Base-by-base conservation (phyloP, 225 moss, liverwort and hornwort genomes). In the Antitrichia curtipendula region DNA sequence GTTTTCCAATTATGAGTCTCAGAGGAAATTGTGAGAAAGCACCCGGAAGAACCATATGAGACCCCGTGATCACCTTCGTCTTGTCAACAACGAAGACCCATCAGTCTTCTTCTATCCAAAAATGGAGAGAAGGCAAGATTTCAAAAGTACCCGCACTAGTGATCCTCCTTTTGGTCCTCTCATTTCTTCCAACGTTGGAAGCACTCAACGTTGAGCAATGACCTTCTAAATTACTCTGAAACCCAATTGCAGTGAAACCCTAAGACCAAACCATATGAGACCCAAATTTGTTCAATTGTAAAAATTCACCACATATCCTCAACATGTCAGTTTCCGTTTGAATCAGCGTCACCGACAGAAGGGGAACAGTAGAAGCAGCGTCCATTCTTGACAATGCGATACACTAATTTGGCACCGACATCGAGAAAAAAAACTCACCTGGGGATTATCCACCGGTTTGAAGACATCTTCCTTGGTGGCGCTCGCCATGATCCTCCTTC, bases 391-490 rank as follows among this genome's bases (percentile, higher is more conserved):
- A 80, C 43, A 80, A 61, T 52, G 38, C 18, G 27, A 20, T 28
- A 38, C 53, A 28, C 32, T 50, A 34, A 71, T 58, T 71, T 32
- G 71, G 19, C 49, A 82, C 31, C 47, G 21, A 61, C 16, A 45
- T 41, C 66, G 47, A 53, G 43, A 75, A 75, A 50, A 71, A 29
- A 12, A 52, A 80, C 90, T 59, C 79, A 93, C 93, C 89, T 84
- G 32, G 58, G 89, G 75, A 49, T 38, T 79, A 27, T 85, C 85
- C 29, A 68, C 24, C 4, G 91, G 83, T 84, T 91, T 93, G 83
- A 91, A 93, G 43, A 91, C 83, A 40, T 89, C 89, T 62, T 91
- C 93, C 83, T 87, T 87, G 36, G 15, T 53, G 45, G 80, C 89
- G 85, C 79, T 88, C 83, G 91, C 90, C 90, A 92, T 92, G 52